Base-by-base conservation (phyloP, 2,329 filamentous ascomycete species). In the Cercospora brassicicola region DNA sequence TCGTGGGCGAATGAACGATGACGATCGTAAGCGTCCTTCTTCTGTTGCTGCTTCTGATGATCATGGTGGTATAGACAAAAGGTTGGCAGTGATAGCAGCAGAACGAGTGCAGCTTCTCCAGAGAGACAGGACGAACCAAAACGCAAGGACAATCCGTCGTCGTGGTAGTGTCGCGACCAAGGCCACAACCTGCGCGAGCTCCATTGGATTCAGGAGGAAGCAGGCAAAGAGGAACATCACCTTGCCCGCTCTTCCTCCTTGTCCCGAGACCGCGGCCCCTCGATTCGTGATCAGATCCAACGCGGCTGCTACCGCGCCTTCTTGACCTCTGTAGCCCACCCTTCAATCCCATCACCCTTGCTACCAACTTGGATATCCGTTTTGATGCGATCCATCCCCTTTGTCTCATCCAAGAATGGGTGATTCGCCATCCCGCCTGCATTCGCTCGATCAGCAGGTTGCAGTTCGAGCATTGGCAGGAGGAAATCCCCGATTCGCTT, bases 341-440 rank as follows among this genome's bases (percentile, higher is more conserved):
- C 94, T 65, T 97, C 93, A 76, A 98, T 98, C 0, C 92, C 94
- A 67, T 97, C 94, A 1, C 94, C 94, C 67, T 89, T 89, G 71
- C 90, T 93, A 6, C 93, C 93, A 0, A 96, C 91, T 59, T 89
- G 83, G 33, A 97, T 84, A 15, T 90, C 88, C 69, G 97, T 85
- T 78, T 87, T 89, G 65, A 94, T 81, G 10, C 86, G 87, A 75
- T 94, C 90, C 94, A 99, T 98, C 7, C 94, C 94, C 36, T 90
- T 90, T 2, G 94, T 94, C 72, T 93, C 91, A 69, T 91, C 88
- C 73, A 98, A 81, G 87, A 94, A 98, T 5, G 83, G 79, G 74
- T 96, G 93, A 6, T 90, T 90, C 3, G 91, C 90, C 95, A 98
- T 98, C 5, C 95, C 95, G 39, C 95, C 95, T 0, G 95, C 95